Base-by-base conservation (phyloP, 768 basidiomycete genomes). In the Leccinum subgranulosum region DNA sequence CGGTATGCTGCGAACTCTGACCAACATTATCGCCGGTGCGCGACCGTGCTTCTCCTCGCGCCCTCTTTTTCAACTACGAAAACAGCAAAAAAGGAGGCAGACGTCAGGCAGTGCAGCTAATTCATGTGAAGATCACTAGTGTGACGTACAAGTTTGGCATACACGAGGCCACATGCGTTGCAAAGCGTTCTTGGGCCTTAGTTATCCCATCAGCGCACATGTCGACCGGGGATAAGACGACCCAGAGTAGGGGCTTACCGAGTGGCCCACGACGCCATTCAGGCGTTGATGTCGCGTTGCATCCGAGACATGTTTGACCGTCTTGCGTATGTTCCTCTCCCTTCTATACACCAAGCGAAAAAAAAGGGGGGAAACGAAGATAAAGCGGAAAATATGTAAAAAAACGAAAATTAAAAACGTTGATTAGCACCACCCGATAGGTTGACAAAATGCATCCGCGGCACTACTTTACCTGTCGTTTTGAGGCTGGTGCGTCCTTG, bases 241-340 rank as follows among this genome's bases (percentile, higher is more conserved):
- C 60, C n/a, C 53, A 56, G n/a, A 21, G 34, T 25, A 41, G 0
- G 31, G 46, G 73, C 77, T 70, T 68, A 91, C 90, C 90, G 76
- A 92, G 72, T 14, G 90, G 90, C 1, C 90, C 90, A 60, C 91
- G 77, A 54, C 90, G 79, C 90, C 91, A 93, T 76, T 93, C 90
- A 6, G 90, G 90, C 61, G 90, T 93, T 55, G 89, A 86, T 15
- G 91, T 93, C 60, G 90, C 90, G 64, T 76, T 81, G 74, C 90
- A 93, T 31, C 90, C 91, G 31, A 90, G 77, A 73, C 90, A 93
- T 25, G 81, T 87, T 69, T 92, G 90, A 15, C 83, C 82, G 55
- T 87, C 86, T 59, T 76, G 75, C 56, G 72, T 73, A 54, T 75
- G 75, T 51, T 75, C 77, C 12, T 82, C 82, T 23, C 67, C 63